A percentile compares a stretch with the other conserved stretches of the same genome.
Evolutionary conservation across 768 basidiomycete genomes (phyloP).

Genomic region (Collybiopsis luxurians): DNA sequence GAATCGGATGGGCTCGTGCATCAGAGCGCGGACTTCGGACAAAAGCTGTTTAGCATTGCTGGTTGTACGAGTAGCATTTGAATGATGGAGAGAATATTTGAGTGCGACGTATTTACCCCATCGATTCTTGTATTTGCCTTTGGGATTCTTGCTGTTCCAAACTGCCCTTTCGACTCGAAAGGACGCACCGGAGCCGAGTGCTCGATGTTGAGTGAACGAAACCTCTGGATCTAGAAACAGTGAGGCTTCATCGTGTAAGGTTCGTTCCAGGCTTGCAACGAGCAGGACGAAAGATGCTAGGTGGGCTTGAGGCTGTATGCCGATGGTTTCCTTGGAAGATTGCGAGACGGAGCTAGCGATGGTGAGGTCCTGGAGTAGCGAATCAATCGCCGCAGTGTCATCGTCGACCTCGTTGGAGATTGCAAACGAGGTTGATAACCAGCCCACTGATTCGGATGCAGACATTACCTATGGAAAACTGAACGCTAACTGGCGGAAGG

Average conservation of each 20-base stretch:
- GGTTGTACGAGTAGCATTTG: background rate
- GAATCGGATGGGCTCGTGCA: constrained; percentile 12
- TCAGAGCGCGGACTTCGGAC: constrained; percentile 6
- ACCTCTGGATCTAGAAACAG: background rate
- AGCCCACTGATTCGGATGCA: too few species aligned
- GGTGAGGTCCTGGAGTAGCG: background rate
- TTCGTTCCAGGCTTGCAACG: constrained; percentile 5
- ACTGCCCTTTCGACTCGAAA: background rate
- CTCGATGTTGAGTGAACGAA: background rate
- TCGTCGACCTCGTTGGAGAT: background rate
- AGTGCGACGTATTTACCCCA: constrained; percentile 6
- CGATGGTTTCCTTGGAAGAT: too few species aligned
- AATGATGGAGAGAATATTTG: constrained; percentile 1
- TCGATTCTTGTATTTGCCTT: constrained; percentile 3
- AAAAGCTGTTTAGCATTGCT: constrained; percentile 11
- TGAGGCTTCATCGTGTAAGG: constrained; percentile 1
- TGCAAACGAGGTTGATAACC: background rate
- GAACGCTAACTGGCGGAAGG: too few species aligned
- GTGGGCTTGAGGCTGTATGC: background rate
- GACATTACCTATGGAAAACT: too few species aligned
- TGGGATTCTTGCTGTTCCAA: background rate
- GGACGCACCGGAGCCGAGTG: background rate
- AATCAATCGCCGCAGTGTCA: background rate
- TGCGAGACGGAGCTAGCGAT: background rate
- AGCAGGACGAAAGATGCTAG: constrained; percentile 9